Base-by-base conservation (phyloP, 2,329 filamentous ascomycete genomes). In the Botrytis squamosa region DNA sequence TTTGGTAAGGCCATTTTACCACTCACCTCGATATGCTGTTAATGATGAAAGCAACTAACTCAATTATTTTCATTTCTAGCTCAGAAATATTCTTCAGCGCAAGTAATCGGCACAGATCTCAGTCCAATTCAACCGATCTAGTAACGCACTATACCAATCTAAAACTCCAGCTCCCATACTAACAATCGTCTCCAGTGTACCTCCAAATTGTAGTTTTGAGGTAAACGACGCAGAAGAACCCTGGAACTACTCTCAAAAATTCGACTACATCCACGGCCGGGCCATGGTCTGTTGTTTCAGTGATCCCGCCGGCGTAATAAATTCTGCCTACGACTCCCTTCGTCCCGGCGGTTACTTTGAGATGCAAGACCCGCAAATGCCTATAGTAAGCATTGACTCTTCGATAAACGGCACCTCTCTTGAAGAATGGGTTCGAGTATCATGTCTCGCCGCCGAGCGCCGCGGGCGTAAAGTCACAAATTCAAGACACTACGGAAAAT, bases 141-240 rank as follows among this genome's bases (percentile, higher is more conserved):
- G 76, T 76, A 75, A 52, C 40, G 49, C 10, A 14, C 29, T 33
- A 62, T 6, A 12, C 22, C 36, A 14, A 29, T 57, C 36, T 38
- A 8, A 29, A 29, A 52, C 16, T 22, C 33, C n/a, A 8, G 22
- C 3, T n/a, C 36, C 20, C 14, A 62, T 38, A 57, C 42, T 40
- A 57, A 38, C 29, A 73, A 16, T 14, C n/a, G 10, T 22, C 18
- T n/a, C 10, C 36, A 75, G 76, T 57, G 73, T 76, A 33, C 86
- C 86, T 29, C 83, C 85, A n/a, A 88, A 88, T 75, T 81, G 86
- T 44, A 81, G 81, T n/a, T 88, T 88, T 77, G 80, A 87, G 70
- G 82, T 88, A 29, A 85, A 88, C 75, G 86, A 88, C 75, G 82
- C 84, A 14, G 85, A 87, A 77, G 82, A 85, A 71, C 80, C 83